Evolutionary conservation across 768 basidiomycete species (phyloP).

Genomic region (Boletus vinaceobasis): DNA sequence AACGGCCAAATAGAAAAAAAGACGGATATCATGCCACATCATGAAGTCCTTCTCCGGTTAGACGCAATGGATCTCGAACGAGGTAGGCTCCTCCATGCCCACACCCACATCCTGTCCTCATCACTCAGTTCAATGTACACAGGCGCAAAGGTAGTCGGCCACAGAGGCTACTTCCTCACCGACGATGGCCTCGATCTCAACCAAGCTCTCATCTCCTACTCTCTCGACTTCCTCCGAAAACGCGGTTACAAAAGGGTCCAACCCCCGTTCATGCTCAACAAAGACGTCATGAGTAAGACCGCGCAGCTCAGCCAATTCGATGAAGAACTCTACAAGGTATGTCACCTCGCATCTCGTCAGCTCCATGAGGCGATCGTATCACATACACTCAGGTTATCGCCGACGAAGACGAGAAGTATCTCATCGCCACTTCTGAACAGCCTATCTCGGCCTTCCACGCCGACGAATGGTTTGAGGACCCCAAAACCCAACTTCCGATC

Average conservation of each 20-base stretch:
- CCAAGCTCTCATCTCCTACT: slow-evolving; percentile 92
- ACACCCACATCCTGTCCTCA: background rate
- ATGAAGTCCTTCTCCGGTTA: slow-evolving; percentile 89
- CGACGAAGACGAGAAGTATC: slow-evolving; percentile 93
- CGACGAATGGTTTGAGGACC: slow-evolving; percentile 97
- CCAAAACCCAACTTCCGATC: slow-evolving; percentile 88
- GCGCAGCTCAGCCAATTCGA: slow-evolving; percentile 98
- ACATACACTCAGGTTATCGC: slow-evolving; percentile 61
- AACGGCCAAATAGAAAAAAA: slow-evolving; percentile 68
- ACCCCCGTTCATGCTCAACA: slow-evolving; percentile 98
- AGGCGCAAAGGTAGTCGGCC: slow-evolving; percentile 92
- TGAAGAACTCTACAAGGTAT: slow-evolving; percentile 94
- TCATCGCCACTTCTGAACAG: slow-evolving; percentile 98
- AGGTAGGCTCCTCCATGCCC: slow-evolving; percentile 42
- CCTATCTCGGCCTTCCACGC: slow-evolving; percentile 95
- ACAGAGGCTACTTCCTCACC: slow-evolving; percentile 94
- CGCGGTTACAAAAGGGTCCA: slow-evolving; percentile 90
- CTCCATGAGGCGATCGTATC: background rate
- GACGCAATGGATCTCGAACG: slow-evolving; percentile 98
- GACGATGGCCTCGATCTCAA: slow-evolving; percentile 97
- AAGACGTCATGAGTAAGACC: slow-evolving; percentile 95
- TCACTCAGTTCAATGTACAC: slow-evolving; percentile 6
- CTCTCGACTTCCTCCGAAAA: slow-evolving; percentile 85
- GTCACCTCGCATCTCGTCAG: slow-evolving; percentile 8
- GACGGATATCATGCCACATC: slow-evolving; percentile 88